These are phyloP conservation scores for Zarea fungicola DNA, from an alignment of 2,329 filamentous ascomycete species.

Conservation along the genomic window DNA sequence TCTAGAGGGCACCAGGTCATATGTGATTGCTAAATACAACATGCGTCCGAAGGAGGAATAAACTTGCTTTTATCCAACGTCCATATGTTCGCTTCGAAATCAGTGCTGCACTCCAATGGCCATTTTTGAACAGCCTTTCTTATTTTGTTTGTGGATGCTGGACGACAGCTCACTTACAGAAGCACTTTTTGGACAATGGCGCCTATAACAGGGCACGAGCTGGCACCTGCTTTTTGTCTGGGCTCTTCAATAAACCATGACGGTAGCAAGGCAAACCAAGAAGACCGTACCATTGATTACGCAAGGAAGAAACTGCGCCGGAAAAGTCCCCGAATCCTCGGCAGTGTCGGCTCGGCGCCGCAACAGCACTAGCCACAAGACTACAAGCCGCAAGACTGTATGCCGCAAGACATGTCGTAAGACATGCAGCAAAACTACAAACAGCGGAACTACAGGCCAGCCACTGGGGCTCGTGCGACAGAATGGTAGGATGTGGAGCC, in stretches of 20 bases:
- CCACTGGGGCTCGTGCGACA: background rate
- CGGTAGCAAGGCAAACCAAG: background rate
- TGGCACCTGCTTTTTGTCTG: background rate
- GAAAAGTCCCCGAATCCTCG: background rate
- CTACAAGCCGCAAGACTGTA: background rate
- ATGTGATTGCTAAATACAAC: background rate
- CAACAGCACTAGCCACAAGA: background rate
- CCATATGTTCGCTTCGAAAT: too few species aligned
- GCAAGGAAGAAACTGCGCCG: background rate
- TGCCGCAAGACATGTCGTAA: background rate
- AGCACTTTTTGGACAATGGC: background rate
- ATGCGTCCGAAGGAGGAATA: background rate
- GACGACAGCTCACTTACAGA: background rate
- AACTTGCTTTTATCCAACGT: background rate
- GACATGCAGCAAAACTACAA: background rate
- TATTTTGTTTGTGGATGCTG: background rate
- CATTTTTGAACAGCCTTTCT: background rate
- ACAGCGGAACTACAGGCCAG: background rate
- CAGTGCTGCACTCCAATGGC: background rate
- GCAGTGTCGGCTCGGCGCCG: background rate
- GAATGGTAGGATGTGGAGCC: conserved; percentile 1
- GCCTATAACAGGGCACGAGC: background rate
- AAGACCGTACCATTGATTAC: background rate
- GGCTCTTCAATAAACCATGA: background rate
- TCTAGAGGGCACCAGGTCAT: background rate